phyloP scores from a whole-genome alignment of 345 rosid species.

The Syzygium jambos region DNA sequence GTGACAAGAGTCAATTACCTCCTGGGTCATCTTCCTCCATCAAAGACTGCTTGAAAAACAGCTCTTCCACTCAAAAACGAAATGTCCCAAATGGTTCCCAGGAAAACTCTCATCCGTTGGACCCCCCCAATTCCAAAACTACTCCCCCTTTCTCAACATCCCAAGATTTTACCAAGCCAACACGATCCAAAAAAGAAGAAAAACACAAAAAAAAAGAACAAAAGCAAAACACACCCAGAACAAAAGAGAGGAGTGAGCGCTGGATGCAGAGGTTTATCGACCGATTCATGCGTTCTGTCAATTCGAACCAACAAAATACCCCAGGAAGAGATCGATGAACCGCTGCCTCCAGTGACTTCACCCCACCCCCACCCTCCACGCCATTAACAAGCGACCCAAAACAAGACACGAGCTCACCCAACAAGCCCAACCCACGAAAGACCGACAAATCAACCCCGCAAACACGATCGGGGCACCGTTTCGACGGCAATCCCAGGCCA shows the following conservation, averaged over 20 bases:
- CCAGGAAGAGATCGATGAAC: conserved; percentile 99
- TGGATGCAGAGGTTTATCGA: conserved; percentile 99
- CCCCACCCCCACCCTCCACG: neutral
- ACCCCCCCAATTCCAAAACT: neutral
- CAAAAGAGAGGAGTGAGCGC: conserved; percentile 10
- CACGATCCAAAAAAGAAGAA: neutral
- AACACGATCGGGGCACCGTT: neutral
- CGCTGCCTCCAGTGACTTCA: conserved; percentile 95
- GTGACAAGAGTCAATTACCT: neutral
- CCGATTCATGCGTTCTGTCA: conserved; percentile 55
- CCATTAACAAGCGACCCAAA: neutral
- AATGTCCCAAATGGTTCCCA: neutral
- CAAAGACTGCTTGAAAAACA: neutral
- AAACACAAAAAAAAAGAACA: neutral
- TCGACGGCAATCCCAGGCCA: neutral
- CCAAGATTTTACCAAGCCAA: neutral
- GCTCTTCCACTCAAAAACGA: neutral
- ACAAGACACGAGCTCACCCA: neutral
- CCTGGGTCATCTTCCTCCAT: neutral
- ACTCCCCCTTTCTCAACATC: neutral
- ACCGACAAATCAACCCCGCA: neutral
- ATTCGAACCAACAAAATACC: conserved; percentile 16
- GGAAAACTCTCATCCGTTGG: neutral
- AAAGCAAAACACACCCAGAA: neutral
- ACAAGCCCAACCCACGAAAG: neutral